These are phyloP conservation scores for Moringa oleifera DNA, from an alignment of 345 rosid genomes.

Conservation along the genomic window DNA sequence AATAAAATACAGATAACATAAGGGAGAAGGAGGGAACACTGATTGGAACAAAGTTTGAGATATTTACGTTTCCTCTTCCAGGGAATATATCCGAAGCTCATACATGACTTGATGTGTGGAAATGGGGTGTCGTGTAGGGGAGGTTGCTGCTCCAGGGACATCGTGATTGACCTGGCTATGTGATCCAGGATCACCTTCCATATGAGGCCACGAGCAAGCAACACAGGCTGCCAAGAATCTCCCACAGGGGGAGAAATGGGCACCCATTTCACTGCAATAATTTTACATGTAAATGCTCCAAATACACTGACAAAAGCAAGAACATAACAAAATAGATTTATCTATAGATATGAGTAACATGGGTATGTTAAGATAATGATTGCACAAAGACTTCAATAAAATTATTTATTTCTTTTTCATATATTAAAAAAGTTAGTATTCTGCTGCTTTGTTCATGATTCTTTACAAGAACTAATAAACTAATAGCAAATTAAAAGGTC, in stretches of 20 bases:
- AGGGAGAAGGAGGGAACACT: not conserved
- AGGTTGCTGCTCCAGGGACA: conserved; percentile 30
- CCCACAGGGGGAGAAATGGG: conserved; percentile 61
- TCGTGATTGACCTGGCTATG: conserved; percentile 28
- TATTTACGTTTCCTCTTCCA: conserved; percentile 55
- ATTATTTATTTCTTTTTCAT: too few species aligned
- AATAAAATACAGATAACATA: not conserved
- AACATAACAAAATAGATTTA: too few species aligned
- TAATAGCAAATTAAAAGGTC: not conserved
- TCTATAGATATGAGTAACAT: not conserved
- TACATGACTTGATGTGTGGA: conserved; percentile 43
- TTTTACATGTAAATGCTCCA: not conserved
- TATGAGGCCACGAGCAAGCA: conserved; percentile 41
- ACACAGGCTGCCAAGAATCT: conserved; percentile 54
- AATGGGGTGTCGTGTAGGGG: conserved; percentile 55
- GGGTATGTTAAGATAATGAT: too few species aligned
- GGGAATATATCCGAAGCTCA: conserved; percentile 56
- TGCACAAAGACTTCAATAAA: too few species aligned
- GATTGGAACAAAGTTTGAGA: conserved; percentile 12
- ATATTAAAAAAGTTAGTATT: too few species aligned
- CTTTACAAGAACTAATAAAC: not conserved
- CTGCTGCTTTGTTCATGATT: not conserved
- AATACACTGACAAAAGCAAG: not conserved
- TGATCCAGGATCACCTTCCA: conserved; percentile 41
- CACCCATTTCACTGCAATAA: conserved; percentile 56